phyloP scores from a whole-genome alignment of 176 grass and related monocot species.

The Cenchrus purpureus region DNA sequence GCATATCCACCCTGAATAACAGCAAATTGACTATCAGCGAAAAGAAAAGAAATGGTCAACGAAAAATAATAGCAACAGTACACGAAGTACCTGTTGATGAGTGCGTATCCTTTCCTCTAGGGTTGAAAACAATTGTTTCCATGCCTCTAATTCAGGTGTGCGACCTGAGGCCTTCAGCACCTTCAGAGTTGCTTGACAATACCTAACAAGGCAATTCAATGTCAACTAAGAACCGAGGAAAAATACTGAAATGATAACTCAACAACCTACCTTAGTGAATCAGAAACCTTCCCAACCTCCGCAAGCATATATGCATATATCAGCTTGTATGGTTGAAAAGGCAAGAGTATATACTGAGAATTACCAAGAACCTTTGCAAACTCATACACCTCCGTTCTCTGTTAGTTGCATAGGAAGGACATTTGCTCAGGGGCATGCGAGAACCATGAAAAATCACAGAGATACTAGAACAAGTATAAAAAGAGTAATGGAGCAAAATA shows the following conservation, averaged over 20 bases:
- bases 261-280: slow-evolving; percentile 72
- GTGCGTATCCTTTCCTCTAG: slow-evolving; percentile 86
- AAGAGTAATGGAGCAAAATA: slow-evolving; percentile 23
- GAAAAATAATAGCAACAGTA: slow-evolving; percentile 2
- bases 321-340: slow-evolving; percentile 95
- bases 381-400: slow-evolving; percentile 97
- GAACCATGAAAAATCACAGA: not conserved
- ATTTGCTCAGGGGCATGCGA: slow-evolving; percentile 26
- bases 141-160: slow-evolving; percentile 79
- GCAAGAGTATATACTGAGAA: slow-evolving; percentile 83
- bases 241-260: slow-evolving; percentile 26
- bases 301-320: slow-evolving; percentile 97
- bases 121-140: slow-evolving; percentile 80
- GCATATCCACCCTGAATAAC: slow-evolving; percentile 77
- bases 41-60: not conserved
- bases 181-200: slow-evolving; percentile 91
- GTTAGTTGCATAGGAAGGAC: slow-evolving; percentile 19
- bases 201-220: slow-evolving; percentile 55
- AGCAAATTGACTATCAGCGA: not conserved
- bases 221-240: slow-evolving; percentile 28
- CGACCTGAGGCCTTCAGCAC: slow-evolving; percentile 74
- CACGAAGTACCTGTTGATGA: slow-evolving; percentile 78
- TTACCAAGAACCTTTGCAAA: slow-evolving; percentile 90
- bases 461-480: not conserved
- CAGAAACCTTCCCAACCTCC: slow-evolving; percentile 88